Percentiles rank a stretch among this genome's conserved stretches.
Evolutionary conservation across 2,329 filamentous ascomycete genomes (phyloP).

Genomic region (Madurella fahalii): DNA sequence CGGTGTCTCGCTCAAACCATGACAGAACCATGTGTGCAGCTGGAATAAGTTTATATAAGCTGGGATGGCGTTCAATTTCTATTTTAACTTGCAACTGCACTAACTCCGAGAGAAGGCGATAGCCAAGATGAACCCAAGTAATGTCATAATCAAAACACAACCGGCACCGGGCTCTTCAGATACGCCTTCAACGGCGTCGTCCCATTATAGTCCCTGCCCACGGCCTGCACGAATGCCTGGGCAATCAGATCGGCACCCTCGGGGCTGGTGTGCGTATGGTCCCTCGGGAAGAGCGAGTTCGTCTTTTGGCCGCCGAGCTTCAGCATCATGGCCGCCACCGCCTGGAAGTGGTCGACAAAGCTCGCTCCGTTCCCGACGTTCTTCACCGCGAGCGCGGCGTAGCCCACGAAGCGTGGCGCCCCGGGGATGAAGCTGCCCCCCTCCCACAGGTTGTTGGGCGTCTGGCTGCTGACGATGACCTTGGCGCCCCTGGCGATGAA

Average conservation of each 20-base stretch:
- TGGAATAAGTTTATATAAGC: too few species aligned
- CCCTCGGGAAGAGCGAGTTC: conserved; percentile 49
- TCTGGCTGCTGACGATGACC: conserved; percentile 56
- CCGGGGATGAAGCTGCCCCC: conserved; percentile 44
- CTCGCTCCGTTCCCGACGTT: conserved; percentile 41
- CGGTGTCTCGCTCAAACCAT: too few species aligned
- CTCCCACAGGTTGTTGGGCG: conserved; percentile 61
- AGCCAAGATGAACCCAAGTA: too few species aligned
- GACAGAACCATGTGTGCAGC: too few species aligned
- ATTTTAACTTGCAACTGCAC: too few species aligned
- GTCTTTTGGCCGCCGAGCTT: conserved; percentile 43
- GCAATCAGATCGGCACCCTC: conserved; percentile 51
- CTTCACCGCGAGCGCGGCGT: conserved; percentile 36
- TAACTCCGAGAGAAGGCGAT: too few species aligned
- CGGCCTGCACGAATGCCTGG: conserved; percentile 54
- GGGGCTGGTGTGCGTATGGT: conserved; percentile 59
- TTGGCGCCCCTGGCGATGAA: conserved; percentile 51
- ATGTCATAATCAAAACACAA: conserved; percentile 20
- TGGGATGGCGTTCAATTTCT: too few species aligned
- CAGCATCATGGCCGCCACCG: conserved; percentile 48
- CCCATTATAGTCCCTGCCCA: conserved; percentile 26
- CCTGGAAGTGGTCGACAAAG: conserved; percentile 57
- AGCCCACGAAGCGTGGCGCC: conserved; percentile 53
- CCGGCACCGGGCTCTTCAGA: conserved; percentile 23
- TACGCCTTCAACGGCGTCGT: conserved; percentile 28